Evolutionary conservation across 495 filamentous ascomycete genomes (phyloP).

Genomic region (Arthonia radiata): DNA sequence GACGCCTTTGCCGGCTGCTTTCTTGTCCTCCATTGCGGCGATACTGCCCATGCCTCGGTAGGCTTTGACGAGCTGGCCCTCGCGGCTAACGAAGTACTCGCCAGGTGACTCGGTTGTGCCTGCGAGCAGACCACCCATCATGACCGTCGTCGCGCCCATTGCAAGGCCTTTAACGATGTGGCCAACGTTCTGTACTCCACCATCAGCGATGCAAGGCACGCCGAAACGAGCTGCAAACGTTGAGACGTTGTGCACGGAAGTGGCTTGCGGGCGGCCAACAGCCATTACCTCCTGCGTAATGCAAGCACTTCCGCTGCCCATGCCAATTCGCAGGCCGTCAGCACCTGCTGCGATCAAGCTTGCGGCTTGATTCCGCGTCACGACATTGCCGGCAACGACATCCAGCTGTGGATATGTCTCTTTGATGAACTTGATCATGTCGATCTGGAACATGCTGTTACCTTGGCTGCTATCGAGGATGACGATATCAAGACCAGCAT

Average conservation of each 20-base stretch:
- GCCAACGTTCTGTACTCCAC: slow-evolving; percentile 92
- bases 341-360: slow-evolving; percentile 77
- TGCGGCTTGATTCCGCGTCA: slow-evolving; percentile 86
- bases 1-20: slow-evolving; percentile 26
- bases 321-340: slow-evolving; percentile 93
- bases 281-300: slow-evolving; percentile 99
- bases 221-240: slow-evolving; percentile 78
- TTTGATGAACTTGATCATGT: slow-evolving; percentile 94
- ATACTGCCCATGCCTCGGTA: slow-evolving; percentile 98
- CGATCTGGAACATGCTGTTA: slow-evolving; percentile 88
- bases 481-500: slow-evolving; percentile 89
- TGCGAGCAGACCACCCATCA: slow-evolving; percentile 97
- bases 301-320: slow-evolving; percentile 94
- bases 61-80: slow-evolving; percentile 94
- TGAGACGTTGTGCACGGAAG: slow-evolving; percentile 70
- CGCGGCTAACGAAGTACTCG: slow-evolving; percentile 81
- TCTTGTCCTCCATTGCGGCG: slow-evolving; percentile 98
- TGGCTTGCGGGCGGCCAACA: slow-evolving; percentile 83
- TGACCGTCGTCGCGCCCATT: slow-evolving; percentile 81
- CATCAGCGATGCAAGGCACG: slow-evolving; percentile 93
- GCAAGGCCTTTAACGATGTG: slow-evolving; percentile 97
- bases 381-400: slow-evolving; percentile 94
- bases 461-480: slow-evolving; percentile 89
- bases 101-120: slow-evolving; percentile 95
- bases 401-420: slow-evolving; percentile 59